phyloP scores from a whole-genome alignment of 257 asterid species.

The Paulownia fortunei region DNA sequence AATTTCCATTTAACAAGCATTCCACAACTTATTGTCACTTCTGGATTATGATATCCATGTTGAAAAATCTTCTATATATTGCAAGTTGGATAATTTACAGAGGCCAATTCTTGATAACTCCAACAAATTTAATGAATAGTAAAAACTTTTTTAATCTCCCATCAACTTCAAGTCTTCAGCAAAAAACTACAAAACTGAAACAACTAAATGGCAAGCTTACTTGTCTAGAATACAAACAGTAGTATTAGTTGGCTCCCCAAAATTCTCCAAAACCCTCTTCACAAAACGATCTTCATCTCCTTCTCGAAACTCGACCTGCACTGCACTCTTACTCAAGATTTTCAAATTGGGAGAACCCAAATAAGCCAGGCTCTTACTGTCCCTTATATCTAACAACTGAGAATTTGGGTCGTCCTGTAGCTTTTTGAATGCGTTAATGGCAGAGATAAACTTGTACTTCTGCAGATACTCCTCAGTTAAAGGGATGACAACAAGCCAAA shows the following conservation, averaged over 20 bases:
- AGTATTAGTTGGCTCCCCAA: constrained; percentile 66
- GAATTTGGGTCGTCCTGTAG: constrained; percentile 74
- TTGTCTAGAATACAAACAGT: constrained; percentile 79
- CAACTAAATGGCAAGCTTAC: constrained; percentile 54
- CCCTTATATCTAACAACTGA: constrained; percentile 87
- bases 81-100: not conserved
- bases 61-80: not conserved
- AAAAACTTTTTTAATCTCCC: not conserved
- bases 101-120: not conserved
- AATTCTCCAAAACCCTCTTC: constrained; percentile 59
- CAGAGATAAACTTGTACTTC: constrained; percentile 75
- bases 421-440: constrained; percentile 83
- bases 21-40: not conserved
- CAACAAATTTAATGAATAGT: not conserved
- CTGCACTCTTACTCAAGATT: constrained; percentile 60
- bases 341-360: constrained; percentile 82
- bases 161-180: constrained; percentile 3
- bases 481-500: constrained; percentile 86
- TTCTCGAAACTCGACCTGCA: constrained; percentile 74
- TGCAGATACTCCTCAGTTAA: constrained; percentile 66
- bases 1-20: not conserved
- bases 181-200: not conserved
- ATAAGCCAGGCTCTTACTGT: constrained; percentile 60
- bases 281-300: constrained; percentile 80
- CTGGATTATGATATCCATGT: not conserved